phyloP scores from a whole-genome alignment of 139 green algal species.

The Chlamydomonas urium region DNA sequence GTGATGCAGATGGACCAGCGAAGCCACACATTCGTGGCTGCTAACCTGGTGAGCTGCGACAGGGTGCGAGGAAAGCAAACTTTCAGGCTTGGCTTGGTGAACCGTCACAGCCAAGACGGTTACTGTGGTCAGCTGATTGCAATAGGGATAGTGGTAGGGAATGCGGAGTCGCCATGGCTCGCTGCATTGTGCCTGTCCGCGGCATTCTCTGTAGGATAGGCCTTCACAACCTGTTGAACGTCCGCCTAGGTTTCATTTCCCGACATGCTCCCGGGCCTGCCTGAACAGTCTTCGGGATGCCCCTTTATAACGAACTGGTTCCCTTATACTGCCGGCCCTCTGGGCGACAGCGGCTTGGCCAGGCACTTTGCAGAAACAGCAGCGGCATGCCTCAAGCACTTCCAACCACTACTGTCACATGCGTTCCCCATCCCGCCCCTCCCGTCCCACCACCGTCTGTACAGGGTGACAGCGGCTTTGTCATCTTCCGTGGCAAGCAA shows the following conservation, averaged over 20 bases:
- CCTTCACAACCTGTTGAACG: no score
- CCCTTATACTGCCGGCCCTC: neutral
- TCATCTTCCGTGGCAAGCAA: neutral
- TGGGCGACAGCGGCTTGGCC: neutral
- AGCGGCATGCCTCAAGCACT: no score
- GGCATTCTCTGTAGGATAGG: no score
- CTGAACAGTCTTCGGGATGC: no score
- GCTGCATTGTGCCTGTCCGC: no score
- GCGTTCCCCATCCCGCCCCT: neutral
- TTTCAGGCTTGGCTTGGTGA: neutral
- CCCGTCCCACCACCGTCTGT: neutral
- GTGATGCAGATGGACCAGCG: slow-evolving; percentile 14
- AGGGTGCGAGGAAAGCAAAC: neutral
- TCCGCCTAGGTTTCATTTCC: no score
- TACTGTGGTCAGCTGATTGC: slow-evolving; percentile 32
- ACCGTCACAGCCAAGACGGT: neutral
- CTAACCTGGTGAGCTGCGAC: slow-evolving; percentile 14
- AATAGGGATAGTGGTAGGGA: no score
- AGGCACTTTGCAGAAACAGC: no score
- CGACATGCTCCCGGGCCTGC: no score
- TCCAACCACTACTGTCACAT: no score
- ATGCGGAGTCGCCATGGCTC: no score
- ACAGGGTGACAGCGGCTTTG: slow-evolving; percentile 14
- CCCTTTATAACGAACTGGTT: neutral
- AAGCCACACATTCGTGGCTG: neutral